phyloP scores from a whole-genome alignment of 768 basidiomycete species.

The Cyclocybe aegerita region DNA sequence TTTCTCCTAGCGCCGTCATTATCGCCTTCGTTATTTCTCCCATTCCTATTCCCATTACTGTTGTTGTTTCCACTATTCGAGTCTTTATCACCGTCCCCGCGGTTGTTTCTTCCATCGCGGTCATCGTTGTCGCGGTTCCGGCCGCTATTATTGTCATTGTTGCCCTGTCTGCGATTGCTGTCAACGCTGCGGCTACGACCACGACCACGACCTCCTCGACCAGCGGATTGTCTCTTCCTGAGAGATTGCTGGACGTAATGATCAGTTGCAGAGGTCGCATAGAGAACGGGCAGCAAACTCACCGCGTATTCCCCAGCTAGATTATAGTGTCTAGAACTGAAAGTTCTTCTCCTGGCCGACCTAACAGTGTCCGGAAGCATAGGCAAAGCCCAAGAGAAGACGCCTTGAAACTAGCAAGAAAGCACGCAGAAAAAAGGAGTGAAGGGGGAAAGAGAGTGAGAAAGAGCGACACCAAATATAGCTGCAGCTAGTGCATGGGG shows the following conservation, averaged over 20 bases:
- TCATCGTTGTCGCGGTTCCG: background rate
- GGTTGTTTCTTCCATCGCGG: background rate
- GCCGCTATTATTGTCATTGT: background rate
- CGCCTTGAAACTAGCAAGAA: background rate
- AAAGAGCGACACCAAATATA: background rate
- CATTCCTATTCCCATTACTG: background rate
- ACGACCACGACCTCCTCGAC: background rate
- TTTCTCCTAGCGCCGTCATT: background rate
- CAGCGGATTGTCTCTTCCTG: slow-evolving; percentile 9
- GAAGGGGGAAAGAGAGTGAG: background rate
- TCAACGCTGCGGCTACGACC: background rate
- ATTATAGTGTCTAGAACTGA: no score
- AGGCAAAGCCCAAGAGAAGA: slow-evolving; percentile 1
- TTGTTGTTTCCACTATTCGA: background rate
- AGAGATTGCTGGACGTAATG: slow-evolving; percentile 2
- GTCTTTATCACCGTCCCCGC: background rate
- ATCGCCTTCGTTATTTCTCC: background rate
- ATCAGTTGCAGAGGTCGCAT: background rate
- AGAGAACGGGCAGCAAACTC: background rate
- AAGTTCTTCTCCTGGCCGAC: no score
- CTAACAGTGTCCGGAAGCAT: background rate
- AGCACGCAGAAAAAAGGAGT: background rate
- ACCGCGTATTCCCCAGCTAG: no score
- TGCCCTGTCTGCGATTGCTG: background rate
- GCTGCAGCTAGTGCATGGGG: background rate